A percentile compares a stretch with the other conserved stretches of the same genome.
These are phyloP conservation scores for Lipomyces spencermartinsiae DNA, from an alignment of 805 yeast genomes.

Conservation along the genomic window DNA sequence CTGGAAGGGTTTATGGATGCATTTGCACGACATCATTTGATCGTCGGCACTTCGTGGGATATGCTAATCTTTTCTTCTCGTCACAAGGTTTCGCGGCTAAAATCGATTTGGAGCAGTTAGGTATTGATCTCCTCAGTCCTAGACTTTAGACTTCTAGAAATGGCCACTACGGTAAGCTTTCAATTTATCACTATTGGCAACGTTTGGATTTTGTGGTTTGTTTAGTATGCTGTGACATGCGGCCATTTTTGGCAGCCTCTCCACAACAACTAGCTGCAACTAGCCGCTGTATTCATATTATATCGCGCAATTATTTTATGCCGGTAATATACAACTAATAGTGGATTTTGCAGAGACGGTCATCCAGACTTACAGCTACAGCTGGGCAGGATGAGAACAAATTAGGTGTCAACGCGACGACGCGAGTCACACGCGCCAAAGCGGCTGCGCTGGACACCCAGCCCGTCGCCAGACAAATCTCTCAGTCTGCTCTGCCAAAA, in stretches of 20 bases:
- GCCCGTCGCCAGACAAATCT: background rate
- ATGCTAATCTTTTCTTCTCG: background rate
- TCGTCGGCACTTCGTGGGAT: background rate
- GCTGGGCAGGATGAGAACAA: slow-evolving; percentile 36
- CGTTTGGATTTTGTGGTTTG: background rate
- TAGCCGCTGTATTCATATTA: background rate
- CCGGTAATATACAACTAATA: background rate
- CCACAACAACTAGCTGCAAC: background rate
- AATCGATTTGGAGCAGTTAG: background rate
- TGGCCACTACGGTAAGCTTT: slow-evolving; percentile 28
- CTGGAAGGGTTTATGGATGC: background rate
- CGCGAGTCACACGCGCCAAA: slow-evolving; percentile 38
- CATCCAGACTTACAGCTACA: slow-evolving; percentile 32
- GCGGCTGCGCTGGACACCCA: slow-evolving; percentile 25
- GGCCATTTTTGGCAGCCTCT: background rate
- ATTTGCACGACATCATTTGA: background rate
- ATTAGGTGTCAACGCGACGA: slow-evolving; percentile 14
- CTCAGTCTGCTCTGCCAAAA: slow-evolving; percentile 20
- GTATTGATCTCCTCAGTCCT: background rate
- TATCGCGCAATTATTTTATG: background rate
- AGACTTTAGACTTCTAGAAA: slow-evolving; percentile 1
- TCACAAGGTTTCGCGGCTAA: background rate
- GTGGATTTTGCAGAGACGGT: slow-evolving; percentile 31
- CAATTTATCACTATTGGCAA: background rate
- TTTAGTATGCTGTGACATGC: background rate